Base-by-base conservation (phyloP, 2,329 filamentous ascomycete species). In the Emydomyces testavorans region DNA sequence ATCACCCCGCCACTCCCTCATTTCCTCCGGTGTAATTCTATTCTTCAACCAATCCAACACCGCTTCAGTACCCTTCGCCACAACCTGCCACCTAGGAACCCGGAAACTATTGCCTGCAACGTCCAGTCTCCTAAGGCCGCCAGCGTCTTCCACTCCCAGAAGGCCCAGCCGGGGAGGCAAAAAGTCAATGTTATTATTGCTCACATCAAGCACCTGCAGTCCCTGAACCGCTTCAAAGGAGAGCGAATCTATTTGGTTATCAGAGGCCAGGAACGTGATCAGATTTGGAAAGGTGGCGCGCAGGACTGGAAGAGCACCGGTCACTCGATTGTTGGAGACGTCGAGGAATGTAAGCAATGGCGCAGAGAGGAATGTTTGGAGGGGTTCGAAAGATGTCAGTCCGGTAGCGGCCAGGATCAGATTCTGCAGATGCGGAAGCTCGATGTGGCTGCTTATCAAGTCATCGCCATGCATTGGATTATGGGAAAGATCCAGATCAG, bases 41-140 rank as follows among this genome's bases (percentile, higher is more conserved):
- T 86, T 83, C 51, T 85, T 76, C 43, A 95, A 65, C 83, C 87
- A 94, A 42, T 80, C 74, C 55, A 95, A 68, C 0, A 87, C 82
- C 2, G 85, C 83, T 57, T 94, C 87, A 0, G 89, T 95, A 0
- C 90, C 90, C 53, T 87, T 84, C 51, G 90, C 84, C 40, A 96
- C 68, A 5, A 94, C 76, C 53, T 83, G 84, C 70, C 83, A 89
- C 49, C 85, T 79, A 0, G 90, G 90, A 26, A 95, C 87, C 26
- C 86, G 76, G 67, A 96, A 96, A 26, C 80, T 75, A 62, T 96
- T 96, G 0, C 88, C 88, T 23, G 77, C 78, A 3, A 94, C 83
- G 40, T 94, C 83, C 7, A 95, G 69, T 46, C 72, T 76, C 65
- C 72, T 83, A 69, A 67, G 78, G 53, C 57, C 79, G 68, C 60